Evolutionary conservation across 768 basidiomycete species (phyloP), one percentile per base, ranked within the genome.

Genomic region (Bullera alba): DNA sequence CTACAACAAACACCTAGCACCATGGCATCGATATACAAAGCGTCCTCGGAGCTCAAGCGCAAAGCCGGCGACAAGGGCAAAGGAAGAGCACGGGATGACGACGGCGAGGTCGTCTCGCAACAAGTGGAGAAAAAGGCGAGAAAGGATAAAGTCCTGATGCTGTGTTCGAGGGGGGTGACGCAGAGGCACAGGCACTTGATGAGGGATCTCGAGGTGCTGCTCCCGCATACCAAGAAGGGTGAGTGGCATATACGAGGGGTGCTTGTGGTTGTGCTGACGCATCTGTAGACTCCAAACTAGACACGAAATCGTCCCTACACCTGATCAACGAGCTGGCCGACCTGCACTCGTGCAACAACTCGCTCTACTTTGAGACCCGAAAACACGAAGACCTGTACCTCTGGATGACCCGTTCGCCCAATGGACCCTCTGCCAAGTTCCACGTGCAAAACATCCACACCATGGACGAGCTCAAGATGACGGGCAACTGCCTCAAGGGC

Each of bases 381-480:
- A 77, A 91, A 46, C 89, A 96, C 63, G 89, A 95, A 67, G 93
- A 97, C 65, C 77, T 99, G 43, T 99, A 97, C 66, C 73, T 97
- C 51, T 99, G 95, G 95, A 85, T 90, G 27, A 83, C 87, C 12
- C 92, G 96, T 73, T 87, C 91, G 29, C 95, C 95, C 19, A 99
- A 99, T 65, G 95, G 95, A 8, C 95, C 95, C 14, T 92, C 87
- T 66, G 82, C 92, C 67, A 96, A 96, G 73, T 79, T 96, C 78
- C 95, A 97, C 67, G 93, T 96, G 15, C 92, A 95, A 75, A 99
- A 97, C 68, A 79, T 93, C 48, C 95, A 99, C 73, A 99, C 95
- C 36, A 97, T 97, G 95, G 95, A 97, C 75, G 95, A 99, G 73
- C 78, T 99, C 58, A 97, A 97, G 77, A 87, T 99, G 92, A 93